Evolutionary conservation across 805 yeast species (phyloP), one percentile per base, ranked within the genome.

Genomic region (baker's yeast (Saccharomyces cerevisiae)): DNA sequence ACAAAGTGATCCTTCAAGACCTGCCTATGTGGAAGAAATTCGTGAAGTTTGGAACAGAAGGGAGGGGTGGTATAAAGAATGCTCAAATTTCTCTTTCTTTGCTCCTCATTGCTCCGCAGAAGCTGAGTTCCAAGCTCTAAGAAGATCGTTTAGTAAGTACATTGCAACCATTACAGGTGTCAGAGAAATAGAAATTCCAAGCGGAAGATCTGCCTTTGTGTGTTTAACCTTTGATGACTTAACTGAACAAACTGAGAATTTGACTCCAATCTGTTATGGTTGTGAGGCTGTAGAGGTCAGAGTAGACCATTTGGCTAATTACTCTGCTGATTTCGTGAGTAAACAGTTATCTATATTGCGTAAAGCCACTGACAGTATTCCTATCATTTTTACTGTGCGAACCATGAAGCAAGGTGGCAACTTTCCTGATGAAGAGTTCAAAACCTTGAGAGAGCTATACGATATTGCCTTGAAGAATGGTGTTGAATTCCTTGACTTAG

Each of bases 11-110:
- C 82, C 87, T 49, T 77, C 90, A 0, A 80, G 99, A 67, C 99
- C 99, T 14, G 87, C 96, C 1, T 91, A 84, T 62, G 77, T 78
- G 11, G 88, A 83, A 61, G 97, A 90, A 63, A 84, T 90, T 61
- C 76, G 77, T 59, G 82, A 80, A 29, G 97, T 94, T 30, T 94
- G 97, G 96, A 65, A 73, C 41, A 82, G 90, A 67, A 82, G 99
- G 70, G 85, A 87, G 69, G 65, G 71, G 6, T 85, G 87, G 84
- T 94, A 90, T 73, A 76, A 78, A 32, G 88, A 85, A 53, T 87
- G 92, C 61, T 85, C 96, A 4, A 89, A 87, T 68, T 82, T 79
- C 67, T 79, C 80, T 63, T 89, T 86, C 73, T 89, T 78, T 73
- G 84, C 96, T 2, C 81, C 89, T 24, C 89, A 85, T 60, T 86